A percentile compares a stretch with the other conserved stretches of the same genome.
Conservation (phyloP, 495 filamentous ascomycete species). For the Pyronema domesticum region DNA sequence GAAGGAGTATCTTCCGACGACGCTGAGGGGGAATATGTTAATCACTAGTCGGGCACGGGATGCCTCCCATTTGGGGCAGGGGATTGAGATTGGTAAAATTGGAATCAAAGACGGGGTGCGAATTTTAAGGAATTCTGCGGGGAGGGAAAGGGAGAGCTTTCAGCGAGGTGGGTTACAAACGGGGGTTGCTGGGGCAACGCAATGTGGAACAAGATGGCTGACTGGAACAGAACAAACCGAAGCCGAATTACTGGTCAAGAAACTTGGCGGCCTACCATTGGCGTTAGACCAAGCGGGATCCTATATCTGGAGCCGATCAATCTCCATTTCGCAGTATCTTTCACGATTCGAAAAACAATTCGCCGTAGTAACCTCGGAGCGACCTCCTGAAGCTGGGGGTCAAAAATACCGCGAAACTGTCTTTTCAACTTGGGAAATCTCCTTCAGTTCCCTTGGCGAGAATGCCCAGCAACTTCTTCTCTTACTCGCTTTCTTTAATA, state of each 20-base stretch:
- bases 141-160: too few relatives aligned
- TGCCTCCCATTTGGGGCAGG: too few relatives aligned
- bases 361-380: not conserved
- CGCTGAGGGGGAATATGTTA: not conserved
- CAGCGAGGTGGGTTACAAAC: too few relatives aligned
- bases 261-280: slow-evolving; percentile 10
- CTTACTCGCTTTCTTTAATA: slow-evolving; percentile 11
- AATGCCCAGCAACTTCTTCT: slow-evolving; percentile 5
- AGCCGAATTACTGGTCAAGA: not conserved
- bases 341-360: slow-evolving; percentile 5
- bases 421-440: slow-evolving; percentile 12
- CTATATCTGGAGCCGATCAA: slow-evolving; percentile 11
- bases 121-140: too few relatives aligned
- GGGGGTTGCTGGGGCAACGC: too few relatives aligned
- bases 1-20: not conserved
- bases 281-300: slow-evolving; percentile 12
- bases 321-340: slow-evolving; percentile 6
- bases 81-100: too few relatives aligned
- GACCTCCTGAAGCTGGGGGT: not conserved
- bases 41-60: too few relatives aligned
- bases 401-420: slow-evolving; percentile 3
- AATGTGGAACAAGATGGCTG: too few relatives aligned
- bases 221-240: slow-evolving; percentile 1
- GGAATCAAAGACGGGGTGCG: too few relatives aligned
- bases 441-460: slow-evolving; percentile 1